Evolutionary conservation across 2,329 filamentous ascomycete species (phyloP).

Genomic region (Aspergillus clavatus): DNA sequence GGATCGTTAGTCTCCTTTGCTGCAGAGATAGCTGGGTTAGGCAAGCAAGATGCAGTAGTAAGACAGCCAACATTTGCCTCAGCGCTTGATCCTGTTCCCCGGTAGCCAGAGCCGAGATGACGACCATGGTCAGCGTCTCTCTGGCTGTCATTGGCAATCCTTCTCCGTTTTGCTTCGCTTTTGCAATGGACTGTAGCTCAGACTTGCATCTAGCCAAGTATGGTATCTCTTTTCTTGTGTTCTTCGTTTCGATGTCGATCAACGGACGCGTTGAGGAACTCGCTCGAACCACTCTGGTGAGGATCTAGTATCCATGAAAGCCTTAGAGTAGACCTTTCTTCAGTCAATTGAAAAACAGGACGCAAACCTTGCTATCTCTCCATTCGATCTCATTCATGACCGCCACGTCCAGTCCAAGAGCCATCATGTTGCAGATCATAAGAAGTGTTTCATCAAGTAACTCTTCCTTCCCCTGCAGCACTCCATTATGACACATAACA

Average conservation of each 20-base stretch:
- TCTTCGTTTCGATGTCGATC: neutral
- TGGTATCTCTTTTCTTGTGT: neutral
- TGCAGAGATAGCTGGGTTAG: neutral
- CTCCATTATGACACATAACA: constrained; percentile 61
- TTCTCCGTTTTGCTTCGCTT: neutral
- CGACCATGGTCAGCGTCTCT: neutral
- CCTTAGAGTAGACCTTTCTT: too few relatives aligned
- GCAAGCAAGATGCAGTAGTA: constrained; percentile 1
- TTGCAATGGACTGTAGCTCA: neutral
- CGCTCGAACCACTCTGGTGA: constrained; percentile 1
- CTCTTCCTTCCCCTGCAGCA: constrained; percentile 7
- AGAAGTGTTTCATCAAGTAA: neutral
- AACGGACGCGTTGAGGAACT: neutral
- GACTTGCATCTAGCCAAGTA: neutral
- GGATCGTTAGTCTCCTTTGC: neutral
- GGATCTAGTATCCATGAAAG: too few relatives aligned
- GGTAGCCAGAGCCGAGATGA: neutral
- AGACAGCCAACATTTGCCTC: neutral
- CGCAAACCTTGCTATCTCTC: constrained; percentile 54
- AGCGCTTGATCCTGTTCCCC: neutral
- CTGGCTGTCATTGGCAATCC: neutral
- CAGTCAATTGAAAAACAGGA: too few relatives aligned
- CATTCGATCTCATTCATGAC: constrained; percentile 60
- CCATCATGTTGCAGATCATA: constrained; percentile 52
- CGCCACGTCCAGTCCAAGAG: constrained; percentile 53